phyloP scores from a whole-genome alignment of 805 yeast genomes.

The Yamadazyma laniorum region DNA sequence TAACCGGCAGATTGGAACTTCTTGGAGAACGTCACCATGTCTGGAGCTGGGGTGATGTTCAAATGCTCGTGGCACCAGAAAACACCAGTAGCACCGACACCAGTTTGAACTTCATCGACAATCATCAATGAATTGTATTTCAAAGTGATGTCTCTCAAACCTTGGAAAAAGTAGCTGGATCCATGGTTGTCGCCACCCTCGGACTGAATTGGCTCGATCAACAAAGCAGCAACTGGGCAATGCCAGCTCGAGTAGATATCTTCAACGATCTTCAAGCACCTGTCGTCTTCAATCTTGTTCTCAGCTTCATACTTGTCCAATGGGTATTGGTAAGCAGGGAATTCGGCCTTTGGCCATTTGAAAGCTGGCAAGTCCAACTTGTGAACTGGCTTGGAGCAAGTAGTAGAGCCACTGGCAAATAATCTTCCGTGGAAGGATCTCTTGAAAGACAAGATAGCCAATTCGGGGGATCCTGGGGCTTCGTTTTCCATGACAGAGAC shows the following conservation, averaged over 20 bases:
- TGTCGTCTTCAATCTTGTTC: slow-evolving; percentile 74
- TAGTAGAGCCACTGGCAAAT: slow-evolving; percentile 86
- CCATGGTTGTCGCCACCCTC: slow-evolving; percentile 95
- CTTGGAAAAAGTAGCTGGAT: slow-evolving; percentile 74
- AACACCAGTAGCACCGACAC: slow-evolving; percentile 83
- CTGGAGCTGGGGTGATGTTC: slow-evolving; percentile 72
- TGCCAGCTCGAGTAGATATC: slow-evolving; percentile 64
- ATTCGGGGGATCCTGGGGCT: slow-evolving; percentile 86
- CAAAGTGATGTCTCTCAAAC: slow-evolving; percentile 71
- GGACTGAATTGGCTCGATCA: slow-evolving; percentile 88
- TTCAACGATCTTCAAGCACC: slow-evolving; percentile 78
- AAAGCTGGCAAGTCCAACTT: slow-evolving; percentile 90
- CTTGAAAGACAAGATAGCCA: slow-evolving; percentile 82
- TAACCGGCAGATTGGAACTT: slow-evolving; percentile 89
- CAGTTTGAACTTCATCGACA: slow-evolving; percentile 87
- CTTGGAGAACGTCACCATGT: slow-evolving; percentile 82
- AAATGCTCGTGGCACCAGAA: slow-evolving; percentile 91
- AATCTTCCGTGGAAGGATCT: slow-evolving; percentile 93
- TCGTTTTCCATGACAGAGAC: slow-evolving; percentile 72
- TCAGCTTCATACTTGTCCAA: slow-evolving; percentile 60
- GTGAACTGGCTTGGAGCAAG: slow-evolving; percentile 94
- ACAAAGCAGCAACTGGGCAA: slow-evolving; percentile 80
- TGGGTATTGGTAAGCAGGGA: slow-evolving; percentile 84
- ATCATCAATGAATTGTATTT: slow-evolving; percentile 70
- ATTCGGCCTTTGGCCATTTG: slow-evolving; percentile 96